Conservation (phyloP, 371 early-diverging fungal species). For the Catenaria anguillulae region DNA sequence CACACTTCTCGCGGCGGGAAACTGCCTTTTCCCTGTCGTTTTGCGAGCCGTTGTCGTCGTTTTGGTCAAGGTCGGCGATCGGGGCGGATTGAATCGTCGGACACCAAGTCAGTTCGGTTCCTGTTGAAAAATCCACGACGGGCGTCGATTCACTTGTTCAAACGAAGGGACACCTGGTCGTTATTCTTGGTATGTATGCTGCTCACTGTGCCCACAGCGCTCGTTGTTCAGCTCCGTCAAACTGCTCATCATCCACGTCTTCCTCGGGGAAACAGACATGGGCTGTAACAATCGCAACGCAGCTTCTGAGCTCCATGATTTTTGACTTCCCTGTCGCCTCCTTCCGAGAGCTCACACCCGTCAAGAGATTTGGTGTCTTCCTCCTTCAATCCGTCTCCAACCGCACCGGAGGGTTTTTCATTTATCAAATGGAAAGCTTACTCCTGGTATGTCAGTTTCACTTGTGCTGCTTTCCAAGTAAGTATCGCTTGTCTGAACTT, state of each 20-base stretch:
- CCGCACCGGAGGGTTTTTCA: not conserved
- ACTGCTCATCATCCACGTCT: no score
- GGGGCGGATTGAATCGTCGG: not conserved
- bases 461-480: no score
- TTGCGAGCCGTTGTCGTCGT: not conserved
- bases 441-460: not conserved
- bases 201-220: not conserved
- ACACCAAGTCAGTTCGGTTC: not conserved
- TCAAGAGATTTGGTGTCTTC: not conserved
- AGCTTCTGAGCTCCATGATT: not conserved
- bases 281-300: not conserved
- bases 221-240: no score
- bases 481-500: no score
- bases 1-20: not conserved
- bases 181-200: not conserved
- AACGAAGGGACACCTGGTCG: not conserved
- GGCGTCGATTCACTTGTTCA: slow-evolving; percentile 1
- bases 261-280: not conserved
- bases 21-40: not conserved
- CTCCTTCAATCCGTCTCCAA: not conserved
- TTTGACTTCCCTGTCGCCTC: not conserved
- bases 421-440: not conserved
- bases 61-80: not conserved
- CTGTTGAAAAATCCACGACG: not conserved
- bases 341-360: not conserved